Base-by-base conservation (phyloP, 2,329 filamentous ascomycete species). In the Cladophialophora immunda region DNA sequence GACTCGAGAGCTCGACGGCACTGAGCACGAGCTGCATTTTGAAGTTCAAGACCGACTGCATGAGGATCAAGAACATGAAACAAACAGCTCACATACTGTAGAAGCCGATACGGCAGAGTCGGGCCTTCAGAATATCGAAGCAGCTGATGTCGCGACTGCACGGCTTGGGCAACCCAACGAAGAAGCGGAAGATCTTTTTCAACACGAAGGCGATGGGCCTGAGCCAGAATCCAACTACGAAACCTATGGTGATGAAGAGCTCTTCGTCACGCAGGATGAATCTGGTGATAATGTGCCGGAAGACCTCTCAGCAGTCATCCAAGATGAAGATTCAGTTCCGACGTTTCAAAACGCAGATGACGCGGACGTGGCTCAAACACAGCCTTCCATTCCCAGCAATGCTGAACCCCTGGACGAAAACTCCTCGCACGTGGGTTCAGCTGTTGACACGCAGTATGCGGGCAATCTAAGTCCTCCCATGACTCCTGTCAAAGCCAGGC, bases 231-330 rank as follows among this genome's bases (percentile, higher is more conserved):
- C 41, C 29, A 66, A 53, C 22, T 29, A 57, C 30, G 61, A 62
- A 8, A n/a, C 65, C 17, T 69, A 63, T 34, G 62, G 45, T 41
- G 71, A 68, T 29, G 67, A 72, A 60, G 68, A 72, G 36, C 56
- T 72, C n/a, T 62, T 69, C 19, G 13, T 22, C 50, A 30, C 50
- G 38, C 54, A 56, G 19, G 62, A 62, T 32, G 65, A 41, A 55
- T 53, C 55, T 38, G 61, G 34, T 8, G 25, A 65, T 25, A 30
- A 22, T 7, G 27, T 56, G 19, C 19, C 47, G 38, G 36, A 67
- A 45, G 47, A 70, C 25, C 36, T n/a, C 13, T 25, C 41, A 9
- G 32, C 22, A 17, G 36, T 54, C 2, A 25, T 32, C n/a, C 53
- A 63, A 19, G 47, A 50, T 55, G 52, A 36, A 36, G 50, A 57